Conservation (phyloP, 768 basidiomycete genomes). For the Xerocomus brunneocitrinus region DNA sequence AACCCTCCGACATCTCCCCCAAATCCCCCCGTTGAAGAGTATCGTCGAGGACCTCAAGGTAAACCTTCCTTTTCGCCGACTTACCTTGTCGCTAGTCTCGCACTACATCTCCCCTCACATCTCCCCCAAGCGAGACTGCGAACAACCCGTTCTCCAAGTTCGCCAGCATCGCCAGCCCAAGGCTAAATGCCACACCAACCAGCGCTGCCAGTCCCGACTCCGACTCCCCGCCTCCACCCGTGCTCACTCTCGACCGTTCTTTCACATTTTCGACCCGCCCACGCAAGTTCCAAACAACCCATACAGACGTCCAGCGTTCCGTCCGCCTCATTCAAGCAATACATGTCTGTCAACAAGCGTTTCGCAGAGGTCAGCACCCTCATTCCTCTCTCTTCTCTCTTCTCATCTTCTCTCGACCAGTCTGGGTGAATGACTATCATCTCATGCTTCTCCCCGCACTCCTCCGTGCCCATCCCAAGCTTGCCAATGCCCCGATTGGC, state of each 20-base stretch:
- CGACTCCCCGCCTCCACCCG: neutral
- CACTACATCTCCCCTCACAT: slow-evolving; percentile 38
- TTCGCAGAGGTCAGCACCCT: neutral
- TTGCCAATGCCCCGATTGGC: slow-evolving; percentile 47
- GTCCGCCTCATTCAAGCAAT: neutral
- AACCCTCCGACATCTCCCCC: no score
- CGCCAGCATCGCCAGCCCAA: slow-evolving; percentile 33
- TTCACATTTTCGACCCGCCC: slow-evolving; percentile 24
- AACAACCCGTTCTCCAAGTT: slow-evolving; percentile 63
- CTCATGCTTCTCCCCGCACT: slow-evolving; percentile 88
- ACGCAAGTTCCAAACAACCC: slow-evolving; percentile 50
- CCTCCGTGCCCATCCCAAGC: slow-evolving; percentile 57
- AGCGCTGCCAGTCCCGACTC: slow-evolving; percentile 9
- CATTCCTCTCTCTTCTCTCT: neutral
- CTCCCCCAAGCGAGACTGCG: slow-evolving; percentile 41
- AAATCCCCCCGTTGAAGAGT: slow-evolving; percentile 47
- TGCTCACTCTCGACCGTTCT: slow-evolving; percentile 22
- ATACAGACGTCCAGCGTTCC: slow-evolving; percentile 38
- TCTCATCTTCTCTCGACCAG: no score
- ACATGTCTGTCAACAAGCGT: neutral
- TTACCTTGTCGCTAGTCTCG: slow-evolving; percentile 30
- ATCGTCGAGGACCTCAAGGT: slow-evolving; percentile 74
- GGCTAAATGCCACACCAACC: slow-evolving; percentile 10
- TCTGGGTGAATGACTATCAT: slow-evolving; percentile 95
- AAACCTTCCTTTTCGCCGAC: slow-evolving; percentile 1